These are phyloP conservation scores for Rhodotorula sphaerocarpa DNA, from an alignment of 768 basidiomycete genomes.

Conservation along the genomic window DNA sequence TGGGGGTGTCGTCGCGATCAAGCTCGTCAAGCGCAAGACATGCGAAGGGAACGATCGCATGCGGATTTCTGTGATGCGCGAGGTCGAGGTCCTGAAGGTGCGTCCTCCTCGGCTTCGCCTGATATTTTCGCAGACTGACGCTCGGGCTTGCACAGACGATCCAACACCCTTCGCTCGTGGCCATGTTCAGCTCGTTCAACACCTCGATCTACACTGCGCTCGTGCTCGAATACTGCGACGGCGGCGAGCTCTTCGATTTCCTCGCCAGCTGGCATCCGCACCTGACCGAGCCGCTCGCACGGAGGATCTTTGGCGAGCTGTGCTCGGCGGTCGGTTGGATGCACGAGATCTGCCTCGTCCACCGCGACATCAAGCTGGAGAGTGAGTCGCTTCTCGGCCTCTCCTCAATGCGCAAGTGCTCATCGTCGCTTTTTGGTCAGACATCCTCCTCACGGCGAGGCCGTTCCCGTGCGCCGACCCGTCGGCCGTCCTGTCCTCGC, in stretches of 20 bases:
- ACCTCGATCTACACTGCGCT: constrained; percentile 67
- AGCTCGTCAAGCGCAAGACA: constrained; percentile 49
- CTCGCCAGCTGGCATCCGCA: constrained; percentile 26
- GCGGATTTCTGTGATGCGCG: constrained; percentile 66
- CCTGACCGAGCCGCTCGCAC: constrained; percentile 48
- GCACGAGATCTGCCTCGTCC: constrained; percentile 74
- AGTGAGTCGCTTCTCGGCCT: constrained; percentile 41
- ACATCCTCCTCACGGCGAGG: constrained; percentile 63
- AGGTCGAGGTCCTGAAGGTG: constrained; percentile 75
- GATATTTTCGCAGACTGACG: not conserved
- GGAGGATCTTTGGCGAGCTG: constrained; percentile 68
- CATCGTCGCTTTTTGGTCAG: constrained; percentile 44
- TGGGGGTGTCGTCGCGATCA: constrained; percentile 50
- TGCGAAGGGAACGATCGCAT: constrained; percentile 60
- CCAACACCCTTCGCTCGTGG: constrained; percentile 69
- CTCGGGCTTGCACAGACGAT: constrained; percentile 53
- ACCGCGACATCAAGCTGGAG: constrained; percentile 77
- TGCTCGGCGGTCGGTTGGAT: constrained; percentile 75
- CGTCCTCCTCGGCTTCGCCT: constrained; percentile 40
- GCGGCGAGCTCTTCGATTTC: constrained; percentile 69
- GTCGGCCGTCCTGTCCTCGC: constrained; percentile 42
- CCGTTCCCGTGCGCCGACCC: constrained; percentile 43
- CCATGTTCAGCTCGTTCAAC: constrained; percentile 61
- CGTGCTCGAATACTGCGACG: constrained; percentile 64
- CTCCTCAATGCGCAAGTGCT: not conserved